Base-by-base conservation (phyloP, 2,329 filamentous ascomycete genomes). In the Kalmusia sp. region DNA sequence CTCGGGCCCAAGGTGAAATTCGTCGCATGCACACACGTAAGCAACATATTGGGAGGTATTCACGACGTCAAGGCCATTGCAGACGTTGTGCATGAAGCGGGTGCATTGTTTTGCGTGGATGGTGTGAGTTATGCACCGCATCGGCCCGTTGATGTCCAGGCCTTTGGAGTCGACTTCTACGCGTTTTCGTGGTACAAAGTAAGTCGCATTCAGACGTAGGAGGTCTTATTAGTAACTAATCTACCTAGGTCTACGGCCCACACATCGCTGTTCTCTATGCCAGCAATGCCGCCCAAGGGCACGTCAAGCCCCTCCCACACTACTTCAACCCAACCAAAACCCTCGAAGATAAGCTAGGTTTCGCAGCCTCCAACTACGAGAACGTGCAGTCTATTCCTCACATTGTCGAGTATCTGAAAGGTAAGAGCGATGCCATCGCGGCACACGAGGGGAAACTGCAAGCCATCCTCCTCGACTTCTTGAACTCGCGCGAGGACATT, bases 101-200 rank as follows among this genome's bases (percentile, higher is more conserved):
- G 80, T 0, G 84, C 88, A 1, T 71, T 92, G 1, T 76, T 93
- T 1, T 87, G 83, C 58, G 88, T 93, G 5, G 91, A 93, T 72
- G 90, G 86, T 2, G 90, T 93, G 0, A 87, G 89, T 3, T 91
- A 86, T 64, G 89, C 90, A 0, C 90, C 90, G 0, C 90, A 93
- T 70, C 80, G 89, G 4, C 78, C 78, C 6, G 74, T 93, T 9
- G 87, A 93, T 68, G 87, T 93, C 4, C 80, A 84, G 58, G 84
- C 76, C 0, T 78, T 91, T 0, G 89, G 82, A 1, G 87, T 89
- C 0, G 90, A 93, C 67, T 87, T 92, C 61, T 93, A 93, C 70
- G 66, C 81, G n/a, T 91, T 93, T 67, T 87, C 82, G 0, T 93
- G 89, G 90, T 93, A 93, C 75, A 93, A 93, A 70, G 78, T 79